A percentile compares a stretch with the other conserved stretches of the same genome.
Conservation (phyloP, 2,329 filamentous ascomycete species). For the Alternaria postmessia region DNA sequence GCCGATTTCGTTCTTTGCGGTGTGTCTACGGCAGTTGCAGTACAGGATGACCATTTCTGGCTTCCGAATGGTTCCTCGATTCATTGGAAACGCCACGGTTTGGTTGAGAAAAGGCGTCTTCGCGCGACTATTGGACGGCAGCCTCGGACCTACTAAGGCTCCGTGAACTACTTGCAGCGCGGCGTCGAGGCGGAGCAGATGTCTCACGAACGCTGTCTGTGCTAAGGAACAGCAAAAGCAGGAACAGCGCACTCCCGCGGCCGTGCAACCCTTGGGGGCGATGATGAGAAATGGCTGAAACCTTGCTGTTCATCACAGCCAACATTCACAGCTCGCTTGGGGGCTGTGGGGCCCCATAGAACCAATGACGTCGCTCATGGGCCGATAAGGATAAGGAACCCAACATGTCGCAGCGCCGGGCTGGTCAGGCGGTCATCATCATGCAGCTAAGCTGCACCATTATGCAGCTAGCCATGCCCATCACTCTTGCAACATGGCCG, state of each 20-base stretch:
- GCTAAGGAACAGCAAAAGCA: conserved; percentile 17
- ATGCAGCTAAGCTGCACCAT: conserved; percentile 10
- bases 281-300: conserved; percentile 19
- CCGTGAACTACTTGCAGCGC: conserved; percentile 7
- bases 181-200: conserved; percentile 18
- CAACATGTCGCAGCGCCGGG: conserved; percentile 16
- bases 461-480: conserved; percentile 40
- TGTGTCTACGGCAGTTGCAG: conserved; percentile 5
- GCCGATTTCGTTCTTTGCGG: conserved; percentile 17
- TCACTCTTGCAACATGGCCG: conserved; percentile 38
- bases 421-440: conserved; percentile 25
- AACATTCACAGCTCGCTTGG: conserved; percentile 24
- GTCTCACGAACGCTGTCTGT: conserved; percentile 15
- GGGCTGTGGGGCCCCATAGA: conserved; percentile 10
- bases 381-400: conserved; percentile 37
- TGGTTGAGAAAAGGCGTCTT: conserved; percentile 5
- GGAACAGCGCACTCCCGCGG: conserved; percentile 26
- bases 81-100: conserved; percentile 23
- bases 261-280: conserved; percentile 21
- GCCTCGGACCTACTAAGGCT: conserved; percentile 9
- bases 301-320: conserved; percentile 7
- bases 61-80: conserved; percentile 1
- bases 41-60: background rate
- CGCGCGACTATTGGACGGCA: conserved; percentile 17
- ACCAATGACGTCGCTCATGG: conserved; percentile 33